Evolutionary conservation across 345 rosid species (phyloP), one percentile per base, ranked within the genome.

Genomic region (Salix dunnii): DNA sequence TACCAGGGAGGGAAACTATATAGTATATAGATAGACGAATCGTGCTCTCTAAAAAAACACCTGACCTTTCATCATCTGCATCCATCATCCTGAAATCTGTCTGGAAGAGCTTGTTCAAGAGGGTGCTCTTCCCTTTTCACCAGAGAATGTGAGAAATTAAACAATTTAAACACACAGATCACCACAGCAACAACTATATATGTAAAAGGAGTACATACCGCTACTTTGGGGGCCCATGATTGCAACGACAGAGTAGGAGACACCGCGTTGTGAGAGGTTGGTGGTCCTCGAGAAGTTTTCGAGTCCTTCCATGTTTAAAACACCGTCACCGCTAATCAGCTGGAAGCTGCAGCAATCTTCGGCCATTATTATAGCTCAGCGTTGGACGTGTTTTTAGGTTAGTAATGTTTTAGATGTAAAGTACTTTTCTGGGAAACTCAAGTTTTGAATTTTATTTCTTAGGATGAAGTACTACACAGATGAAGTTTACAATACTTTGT

Each of bases 211-310:
- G n/a, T n/a, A n/a, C n/a, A n/a, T 80, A 91, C 94, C 94, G 74
- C 94, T 92, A 78, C 97, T 90, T 33, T 92, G 94, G 21, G 97
- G 97, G 70, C 97, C 94, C 94, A 92, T 89, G 89, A 90, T 80
- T 8, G 97, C 94, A 70, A 92, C 97, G 36, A 90, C 92, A 7
- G 94, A 89, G 68, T 92, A 92, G 48, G 97, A 92, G 70, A 90
- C 93, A 38, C 97, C 93, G n/a, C 90, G 83, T 25, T 85, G 71
- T 77, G 83, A 71, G 20, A 92, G 85, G 73, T 83, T 85, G 3
- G 90, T 88, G 33, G 83, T 82, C 64, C 72, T 81, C 66, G 85
- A 69, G 85, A 92, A 89, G 79, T 76, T 83, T 18, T 90, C 87
- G 74, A 92, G 89, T 14, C 92, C 94, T 71, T 42, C 81, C 43